Percentiles rank a stretch among this genome's conserved stretches.
phyloP scores from a whole-genome alignment of 108 stramenopile genomes.

The Cylindrotheca fusiformis region DNA sequence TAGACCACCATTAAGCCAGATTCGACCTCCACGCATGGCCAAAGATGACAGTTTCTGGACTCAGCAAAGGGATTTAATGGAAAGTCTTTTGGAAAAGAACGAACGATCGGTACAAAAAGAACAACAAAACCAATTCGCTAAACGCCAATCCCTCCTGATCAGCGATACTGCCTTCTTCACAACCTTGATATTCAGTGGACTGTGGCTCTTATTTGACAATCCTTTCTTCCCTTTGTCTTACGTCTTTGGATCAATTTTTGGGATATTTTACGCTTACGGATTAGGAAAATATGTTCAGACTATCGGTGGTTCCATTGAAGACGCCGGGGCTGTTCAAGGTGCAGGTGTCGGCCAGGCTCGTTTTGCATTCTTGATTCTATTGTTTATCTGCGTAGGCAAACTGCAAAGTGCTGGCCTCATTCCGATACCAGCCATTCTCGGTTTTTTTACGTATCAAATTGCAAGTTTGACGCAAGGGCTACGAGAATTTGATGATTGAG shows the following conservation, averaged over 20 bases:
- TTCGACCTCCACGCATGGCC: not conserved
- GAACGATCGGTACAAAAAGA: slow-evolving; percentile 24
- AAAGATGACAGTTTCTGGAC: slow-evolving; percentile 54
- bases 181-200: slow-evolving; percentile 54
- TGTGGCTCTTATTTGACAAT: slow-evolving; percentile 60
- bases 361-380: slow-evolving; percentile 81
- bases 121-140: slow-evolving; percentile 48
- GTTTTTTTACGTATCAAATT: slow-evolving; percentile 89
- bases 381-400: slow-evolving; percentile 78
- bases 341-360: slow-evolving; percentile 82
- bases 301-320: slow-evolving; percentile 65
- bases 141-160: slow-evolving; percentile 48
- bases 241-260: slow-evolving; percentile 69
- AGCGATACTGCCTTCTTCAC: slow-evolving; percentile 65
- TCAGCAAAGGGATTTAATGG: slow-evolving; percentile 57
- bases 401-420: slow-evolving; percentile 62
- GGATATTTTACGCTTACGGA: slow-evolving; percentile 79
- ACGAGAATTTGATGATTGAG: slow-evolving; percentile 60
- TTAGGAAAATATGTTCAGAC: slow-evolving; percentile 82
- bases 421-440: slow-evolving; percentile 71
- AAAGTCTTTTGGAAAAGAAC: slow-evolving; percentile 41
- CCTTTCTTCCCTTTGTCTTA: slow-evolving; percentile 73
- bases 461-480: slow-evolving; percentile 71
- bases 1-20: too few relatives aligned
- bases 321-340: slow-evolving; percentile 47